Base-by-base conservation (phyloP, 2,329 filamentous ascomycete genomes). In the Curvularia sp. region DNA sequence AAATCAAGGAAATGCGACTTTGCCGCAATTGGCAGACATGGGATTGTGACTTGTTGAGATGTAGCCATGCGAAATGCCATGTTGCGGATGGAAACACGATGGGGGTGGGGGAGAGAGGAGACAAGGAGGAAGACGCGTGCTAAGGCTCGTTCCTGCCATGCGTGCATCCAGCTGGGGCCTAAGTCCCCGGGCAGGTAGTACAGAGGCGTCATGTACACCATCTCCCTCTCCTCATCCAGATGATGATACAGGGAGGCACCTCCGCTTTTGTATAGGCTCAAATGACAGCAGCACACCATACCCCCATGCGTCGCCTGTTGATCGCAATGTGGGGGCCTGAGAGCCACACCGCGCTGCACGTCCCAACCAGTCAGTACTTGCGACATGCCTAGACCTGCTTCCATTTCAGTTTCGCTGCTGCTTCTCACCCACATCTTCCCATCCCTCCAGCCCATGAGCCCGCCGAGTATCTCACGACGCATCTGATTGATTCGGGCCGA, bases 381-480 rank as follows among this genome's bases (percentile, higher is more conserved):
- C 26, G 12, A 20, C n/a, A 49, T 43, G 20, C 43, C 38, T 55
- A 47, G 20, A 51, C 46, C 43, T 58, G 51, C 22, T 55, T 39
- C 49, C 51, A 44, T 50, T 47, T 50, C 47, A 52, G 46, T 47
- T 49, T 48, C 30, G 52, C 41, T 41, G 47, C 38, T 41, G 47
- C 38, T 39, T 31, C 43, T 58, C 55, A 47, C 39, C 52, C 51
- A 55, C 41, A 55, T 55, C 39, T 35, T 49, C 49, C 49, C 49
- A 44, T 49, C 52, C 46, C 44, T 41, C 24, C 52, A 48, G 50
- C 28, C 47, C 56, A 58, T 58, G 52, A 47, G 41, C 55, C 41
- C 30, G 30, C 46, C 47, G n/a, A 44, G 31, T 48, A 47, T 35
- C 15, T 49, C 52, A 57, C 64, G 51, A 54, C 60, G 55, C 38